phyloP scores from a whole-genome alignment of 2,329 filamentous ascomycete species.

The Trichoderma harzianum region DNA sequence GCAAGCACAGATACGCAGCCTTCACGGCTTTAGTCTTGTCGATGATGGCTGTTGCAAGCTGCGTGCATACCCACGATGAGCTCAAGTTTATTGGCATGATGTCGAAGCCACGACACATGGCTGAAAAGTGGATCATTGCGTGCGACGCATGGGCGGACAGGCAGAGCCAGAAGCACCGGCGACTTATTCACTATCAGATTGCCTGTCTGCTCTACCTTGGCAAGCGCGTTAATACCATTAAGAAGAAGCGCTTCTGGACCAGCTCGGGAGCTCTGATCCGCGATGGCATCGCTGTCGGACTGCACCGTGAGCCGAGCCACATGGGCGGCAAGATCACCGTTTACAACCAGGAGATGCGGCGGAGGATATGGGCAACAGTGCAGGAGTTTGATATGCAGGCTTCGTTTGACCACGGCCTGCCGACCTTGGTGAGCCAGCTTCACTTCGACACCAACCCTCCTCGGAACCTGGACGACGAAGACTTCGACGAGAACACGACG shows the following conservation, averaged over 20 bases:
- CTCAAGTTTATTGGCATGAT: slow-evolving; percentile 57
- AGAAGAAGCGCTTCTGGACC: slow-evolving; percentile 64
- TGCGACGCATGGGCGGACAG: slow-evolving; percentile 52
- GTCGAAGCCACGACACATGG: slow-evolving; percentile 53
- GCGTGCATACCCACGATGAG: slow-evolving; percentile 50
- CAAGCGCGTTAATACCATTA: slow-evolving; percentile 60
- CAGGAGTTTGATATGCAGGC: slow-evolving; percentile 61
- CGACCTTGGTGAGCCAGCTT: slow-evolving; percentile 55
- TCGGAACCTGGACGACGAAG: slow-evolving; percentile 55
- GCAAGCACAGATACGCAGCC: slow-evolving; percentile 45
- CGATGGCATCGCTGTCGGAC: slow-evolving; percentile 55
- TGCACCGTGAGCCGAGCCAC: slow-evolving; percentile 57
- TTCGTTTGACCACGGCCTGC: slow-evolving; percentile 58
- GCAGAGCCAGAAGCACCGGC: slow-evolving; percentile 60
- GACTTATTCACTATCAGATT: slow-evolving; percentile 59
- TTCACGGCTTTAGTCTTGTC: slow-evolving; percentile 57
- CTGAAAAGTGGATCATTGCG: slow-evolving; percentile 54
- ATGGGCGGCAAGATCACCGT: slow-evolving; percentile 54
- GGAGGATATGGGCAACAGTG: slow-evolving; percentile 59
- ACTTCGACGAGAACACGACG: slow-evolving; percentile 52
- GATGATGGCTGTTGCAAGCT: slow-evolving; percentile 59
- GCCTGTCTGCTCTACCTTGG: slow-evolving; percentile 58
- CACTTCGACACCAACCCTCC: slow-evolving; percentile 55
- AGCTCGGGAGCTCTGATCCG: slow-evolving; percentile 54
- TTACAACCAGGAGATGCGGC: slow-evolving; percentile 60